Evolutionary conservation across 2,329 filamentous ascomycete genomes (phyloP).

Genomic region (Colletotrichum agaves): DNA sequence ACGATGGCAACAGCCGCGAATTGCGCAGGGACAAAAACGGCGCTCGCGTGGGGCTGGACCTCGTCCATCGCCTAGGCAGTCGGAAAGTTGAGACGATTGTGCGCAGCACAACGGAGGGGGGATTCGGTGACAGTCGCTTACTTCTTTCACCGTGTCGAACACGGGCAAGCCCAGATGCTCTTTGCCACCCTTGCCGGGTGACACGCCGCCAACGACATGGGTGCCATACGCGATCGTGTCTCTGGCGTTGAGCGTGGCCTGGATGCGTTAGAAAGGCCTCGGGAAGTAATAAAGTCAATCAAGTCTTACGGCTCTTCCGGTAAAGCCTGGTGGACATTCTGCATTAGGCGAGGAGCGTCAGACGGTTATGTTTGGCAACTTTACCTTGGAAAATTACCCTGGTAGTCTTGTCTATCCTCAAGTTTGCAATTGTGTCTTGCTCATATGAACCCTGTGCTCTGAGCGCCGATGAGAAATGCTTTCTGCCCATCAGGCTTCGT

Average conservation of each 20-base stretch:
- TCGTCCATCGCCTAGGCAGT: constrained; percentile 45
- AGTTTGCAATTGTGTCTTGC: constrained; percentile 44
- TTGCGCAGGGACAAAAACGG: constrained; percentile 78
- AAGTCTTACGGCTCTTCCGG: constrained; percentile 49
- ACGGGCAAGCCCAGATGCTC: constrained; percentile 50
- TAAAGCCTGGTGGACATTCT: constrained; percentile 45
- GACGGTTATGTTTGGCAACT: too few relatives aligned
- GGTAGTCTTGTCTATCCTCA: constrained; percentile 43
- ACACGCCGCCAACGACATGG: constrained; percentile 51
- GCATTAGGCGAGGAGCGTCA: background rate
- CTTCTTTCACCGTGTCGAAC: constrained; percentile 48
- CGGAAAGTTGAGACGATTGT: background rate
- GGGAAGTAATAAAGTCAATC: too few relatives aligned
- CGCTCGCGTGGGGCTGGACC: constrained; percentile 72
- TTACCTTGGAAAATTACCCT: constrained; percentile 51
- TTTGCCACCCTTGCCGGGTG: constrained; percentile 48
- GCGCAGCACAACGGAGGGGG: background rate
- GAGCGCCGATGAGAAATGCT: background rate
- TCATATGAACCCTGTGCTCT: constrained; percentile 37
- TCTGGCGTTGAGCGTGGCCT: constrained; percentile 52
- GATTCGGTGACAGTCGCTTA: constrained; percentile 30
- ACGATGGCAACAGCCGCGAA: constrained; percentile 75
- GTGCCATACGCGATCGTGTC: constrained; percentile 53
- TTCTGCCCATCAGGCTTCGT: background rate
- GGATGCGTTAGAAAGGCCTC: too few relatives aligned